A percentile compares a stretch with the other conserved stretches of the same genome.
Evolutionary conservation across 2,329 filamentous ascomycete species (phyloP).

Genomic region (Dichotomopilus funicola): DNA sequence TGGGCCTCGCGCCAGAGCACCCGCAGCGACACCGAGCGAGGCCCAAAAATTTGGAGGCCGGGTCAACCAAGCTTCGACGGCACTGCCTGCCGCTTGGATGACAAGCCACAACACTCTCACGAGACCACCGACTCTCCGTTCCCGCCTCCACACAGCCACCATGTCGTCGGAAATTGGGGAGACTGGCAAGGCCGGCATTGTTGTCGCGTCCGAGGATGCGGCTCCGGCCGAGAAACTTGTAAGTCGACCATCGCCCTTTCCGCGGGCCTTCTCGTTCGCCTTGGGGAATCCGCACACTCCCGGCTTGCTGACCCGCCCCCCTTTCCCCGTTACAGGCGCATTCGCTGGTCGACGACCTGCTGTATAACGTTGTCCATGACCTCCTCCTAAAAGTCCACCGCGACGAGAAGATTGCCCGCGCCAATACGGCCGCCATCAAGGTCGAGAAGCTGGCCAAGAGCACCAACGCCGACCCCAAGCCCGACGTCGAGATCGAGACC

Average conservation of each 20-base stretch:
- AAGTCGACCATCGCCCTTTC: constrained; percentile 27
- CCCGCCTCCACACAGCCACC: constrained; percentile 17
- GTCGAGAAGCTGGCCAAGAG: constrained; percentile 57
- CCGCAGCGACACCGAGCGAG: constrained; percentile 2
- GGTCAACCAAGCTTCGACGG: constrained; percentile 9
- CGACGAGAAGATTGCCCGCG: constrained; percentile 69
- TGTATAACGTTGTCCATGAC: constrained; percentile 72
- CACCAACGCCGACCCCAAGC: constrained; percentile 45
- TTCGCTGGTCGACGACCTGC: constrained; percentile 64
- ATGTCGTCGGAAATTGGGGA: constrained; percentile 19
- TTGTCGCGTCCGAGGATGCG: constrained; percentile 47
- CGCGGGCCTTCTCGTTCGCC: not conserved
- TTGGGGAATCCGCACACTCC: not conserved
- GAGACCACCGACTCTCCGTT: not conserved
- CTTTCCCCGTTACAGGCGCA: constrained; percentile 42
- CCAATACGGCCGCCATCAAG: constrained; percentile 56
- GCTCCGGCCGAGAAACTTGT: constrained; percentile 54
- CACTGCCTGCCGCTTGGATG: constrained; percentile 10
- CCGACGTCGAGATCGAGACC: constrained; percentile 55
- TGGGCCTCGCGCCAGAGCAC: no score
- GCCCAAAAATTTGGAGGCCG: constrained; percentile 7
- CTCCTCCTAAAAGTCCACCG: constrained; percentile 68
- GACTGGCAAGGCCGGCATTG: constrained; percentile 51
- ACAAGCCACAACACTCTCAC: constrained; percentile 3
- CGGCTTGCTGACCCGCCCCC: constrained; percentile 11